Evolutionary conservation across 352 stramenopile genomes (phyloP).

Genomic region (Globisporangium middletonii): DNA sequence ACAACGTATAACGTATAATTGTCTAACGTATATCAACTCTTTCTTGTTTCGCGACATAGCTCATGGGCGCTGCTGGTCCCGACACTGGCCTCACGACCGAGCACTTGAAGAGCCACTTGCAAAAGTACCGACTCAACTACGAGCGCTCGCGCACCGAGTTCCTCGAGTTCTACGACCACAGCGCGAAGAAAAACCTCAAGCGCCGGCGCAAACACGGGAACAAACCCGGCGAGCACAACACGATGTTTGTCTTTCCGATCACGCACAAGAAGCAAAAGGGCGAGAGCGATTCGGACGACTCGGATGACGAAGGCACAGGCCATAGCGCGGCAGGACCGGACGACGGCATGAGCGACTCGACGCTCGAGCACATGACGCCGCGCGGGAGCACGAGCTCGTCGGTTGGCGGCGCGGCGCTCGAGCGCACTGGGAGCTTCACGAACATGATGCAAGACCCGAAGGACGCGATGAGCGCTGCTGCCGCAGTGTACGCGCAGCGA

Average conservation of each 20-base stretch:
- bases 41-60: slow-evolving; percentile 23
- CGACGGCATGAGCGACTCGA: slow-evolving; percentile 17
- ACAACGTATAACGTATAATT: not conserved
- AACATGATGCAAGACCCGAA: slow-evolving; percentile 15
- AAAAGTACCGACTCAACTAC: slow-evolving; percentile 88
- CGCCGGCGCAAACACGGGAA: slow-evolving; percentile 33
- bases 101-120: slow-evolving; percentile 84
- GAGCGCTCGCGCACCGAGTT: slow-evolving; percentile 82
- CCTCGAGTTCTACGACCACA: slow-evolving; percentile 82
- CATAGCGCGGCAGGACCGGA: not conserved
- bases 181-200: slow-evolving; percentile 54
- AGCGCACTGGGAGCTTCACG: slow-evolving; percentile 13
- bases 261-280: slow-evolving; percentile 38
- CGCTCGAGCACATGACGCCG: slow-evolving; percentile 12
- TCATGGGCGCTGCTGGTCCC: slow-evolving; percentile 60
- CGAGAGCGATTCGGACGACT: slow-evolving; percentile 32
- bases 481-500: slow-evolving; percentile 5
- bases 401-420: not conserved
- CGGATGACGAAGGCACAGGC: slow-evolving; percentile 10
- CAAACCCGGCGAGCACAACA: slow-evolving; percentile 43
- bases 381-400: slow-evolving; percentile 5
- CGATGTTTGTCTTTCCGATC: slow-evolving; percentile 81
- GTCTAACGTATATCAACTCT: slow-evolving; percentile 4
- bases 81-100: slow-evolving; percentile 73
- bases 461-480: slow-evolving; percentile 6